Evolutionary conservation across 2,329 filamentous ascomycete species (phyloP).

Genomic region (Ramularia endophylla): DNA sequence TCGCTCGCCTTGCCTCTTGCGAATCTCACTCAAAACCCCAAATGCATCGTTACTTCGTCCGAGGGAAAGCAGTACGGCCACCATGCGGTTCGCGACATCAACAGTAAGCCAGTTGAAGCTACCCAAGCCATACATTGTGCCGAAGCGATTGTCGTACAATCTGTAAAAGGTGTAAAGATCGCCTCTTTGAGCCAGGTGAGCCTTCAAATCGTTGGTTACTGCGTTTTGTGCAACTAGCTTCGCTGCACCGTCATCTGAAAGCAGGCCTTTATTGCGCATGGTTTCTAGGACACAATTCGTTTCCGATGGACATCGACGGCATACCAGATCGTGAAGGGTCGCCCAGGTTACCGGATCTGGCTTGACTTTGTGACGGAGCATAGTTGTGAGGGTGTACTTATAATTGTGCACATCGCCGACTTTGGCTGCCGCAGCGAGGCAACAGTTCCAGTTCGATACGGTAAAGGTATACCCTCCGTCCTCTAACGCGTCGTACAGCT

Average conservation of each 20-base stretch:
- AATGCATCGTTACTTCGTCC: constrained; percentile 20
- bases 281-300: constrained; percentile 9
- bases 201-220: constrained; percentile 11
- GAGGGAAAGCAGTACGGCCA: constrained; percentile 15
- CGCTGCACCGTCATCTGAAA: constrained; percentile 11
- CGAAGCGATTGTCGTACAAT: constrained; percentile 13
- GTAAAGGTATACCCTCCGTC: constrained; percentile 11
- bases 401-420: constrained; percentile 25
- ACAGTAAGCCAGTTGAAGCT: constrained; percentile 22
- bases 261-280: constrained; percentile 23
- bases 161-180: constrained; percentile 15
- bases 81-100: constrained; percentile 20
- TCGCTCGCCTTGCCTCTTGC: constrained; percentile 1
- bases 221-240: constrained; percentile 7
- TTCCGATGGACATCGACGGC: constrained; percentile 8
- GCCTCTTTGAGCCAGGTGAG: constrained; percentile 12
- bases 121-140: constrained; percentile 1
- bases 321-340: constrained; percentile 19
- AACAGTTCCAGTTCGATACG: constrained; percentile 17
- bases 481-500: constrained; percentile 16
- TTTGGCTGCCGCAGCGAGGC: constrained; percentile 20
- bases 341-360: constrained; percentile 23
- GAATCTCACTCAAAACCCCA: constrained; percentile 15
- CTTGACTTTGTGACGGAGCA: constrained; percentile 16
- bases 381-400: constrained; percentile 19